phyloP scores from a whole-genome alignment of 2,329 filamentous ascomycete genomes.

The Fusarium veterinarium region DNA sequence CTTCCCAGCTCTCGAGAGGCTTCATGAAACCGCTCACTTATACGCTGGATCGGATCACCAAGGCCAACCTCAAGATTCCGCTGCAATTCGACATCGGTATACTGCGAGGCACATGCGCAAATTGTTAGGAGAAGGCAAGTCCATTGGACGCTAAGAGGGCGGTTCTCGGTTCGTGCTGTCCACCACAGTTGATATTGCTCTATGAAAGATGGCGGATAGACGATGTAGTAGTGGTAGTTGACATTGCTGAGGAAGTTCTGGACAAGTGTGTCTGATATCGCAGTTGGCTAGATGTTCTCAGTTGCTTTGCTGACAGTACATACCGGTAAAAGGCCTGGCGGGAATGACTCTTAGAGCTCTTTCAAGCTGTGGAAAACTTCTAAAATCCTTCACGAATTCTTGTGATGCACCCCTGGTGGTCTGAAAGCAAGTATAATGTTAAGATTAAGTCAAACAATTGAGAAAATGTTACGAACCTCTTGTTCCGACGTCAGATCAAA shows the following conservation, averaged over 20 bases:
- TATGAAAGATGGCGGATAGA: conserved; percentile 51
- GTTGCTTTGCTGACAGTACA: conserved; percentile 7
- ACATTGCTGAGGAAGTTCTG: conserved; percentile 53
- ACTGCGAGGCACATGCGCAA: conserved; percentile 53
- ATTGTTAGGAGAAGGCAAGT: conserved; percentile 53
- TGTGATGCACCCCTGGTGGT: conserved; percentile 26
- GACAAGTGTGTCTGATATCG: conserved; percentile 49
- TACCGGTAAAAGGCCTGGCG: conserved; percentile 51
- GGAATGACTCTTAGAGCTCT: conserved; percentile 50
- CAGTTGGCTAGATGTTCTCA: conserved; percentile 4
- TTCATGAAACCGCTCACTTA: conserved; percentile 50
- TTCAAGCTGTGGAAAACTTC: conserved; percentile 46
- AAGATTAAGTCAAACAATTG: background rate
- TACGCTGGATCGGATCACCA: conserved; percentile 42
- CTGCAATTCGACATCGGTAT: conserved; percentile 47
- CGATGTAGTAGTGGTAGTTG: conserved; percentile 55
- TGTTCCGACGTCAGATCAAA: conserved; percentile 41
- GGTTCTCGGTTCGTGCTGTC: conserved; percentile 43
- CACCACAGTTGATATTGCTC: conserved; percentile 54
- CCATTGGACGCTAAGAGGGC: conserved; percentile 52
- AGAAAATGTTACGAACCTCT: conserved; percentile 40
- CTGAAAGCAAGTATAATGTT: conserved; percentile 11
- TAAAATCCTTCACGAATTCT: conserved; percentile 39
- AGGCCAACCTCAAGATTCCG: conserved; percentile 49
- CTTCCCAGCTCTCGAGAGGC: conserved; percentile 49